These are phyloP conservation scores for Saprolegnia diclina DNA, from an alignment of 352 stramenopile species.

Conservation along the genomic window DNA sequence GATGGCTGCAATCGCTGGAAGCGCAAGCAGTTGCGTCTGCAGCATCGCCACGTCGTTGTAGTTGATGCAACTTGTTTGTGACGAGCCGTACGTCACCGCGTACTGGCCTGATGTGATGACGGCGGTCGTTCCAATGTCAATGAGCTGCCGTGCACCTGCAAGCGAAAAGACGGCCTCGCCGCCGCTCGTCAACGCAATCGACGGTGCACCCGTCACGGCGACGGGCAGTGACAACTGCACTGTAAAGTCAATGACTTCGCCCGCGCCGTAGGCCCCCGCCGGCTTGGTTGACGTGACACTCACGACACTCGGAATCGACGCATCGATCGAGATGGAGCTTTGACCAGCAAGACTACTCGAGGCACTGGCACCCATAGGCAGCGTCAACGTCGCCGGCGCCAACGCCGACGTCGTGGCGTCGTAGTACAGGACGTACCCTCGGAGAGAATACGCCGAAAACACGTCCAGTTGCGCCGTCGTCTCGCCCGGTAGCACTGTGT, in stretches of 20 bases:
- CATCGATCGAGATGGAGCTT: conserved; percentile 40
- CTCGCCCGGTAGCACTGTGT: conserved; percentile 51
- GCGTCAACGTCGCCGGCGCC: conserved; percentile 5
- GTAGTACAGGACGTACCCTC: conserved; percentile 29
- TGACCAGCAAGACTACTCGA: conserved; percentile 34
- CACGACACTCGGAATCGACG: conserved; percentile 34
- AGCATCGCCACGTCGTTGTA: conserved; percentile 48
- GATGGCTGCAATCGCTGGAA: conserved; percentile 39
- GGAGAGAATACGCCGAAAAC: conserved; percentile 38
- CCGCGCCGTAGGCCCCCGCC: conserved; percentile 47
- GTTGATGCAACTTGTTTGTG: conserved; percentile 45
- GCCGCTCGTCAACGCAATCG: conserved; percentile 44
- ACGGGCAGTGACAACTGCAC: conserved; percentile 62
- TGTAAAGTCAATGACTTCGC: conserved; percentile 60
- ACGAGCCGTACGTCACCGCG: conserved; percentile 40
- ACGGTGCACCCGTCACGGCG: conserved; percentile 38
- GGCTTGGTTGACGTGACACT: conserved; percentile 42
- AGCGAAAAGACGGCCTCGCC: conserved; percentile 46
- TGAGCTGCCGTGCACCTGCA: conserved; percentile 47
- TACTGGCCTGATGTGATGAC: conserved; percentile 61
- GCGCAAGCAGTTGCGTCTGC: conserved; percentile 40
- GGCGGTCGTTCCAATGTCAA: conserved; percentile 56
- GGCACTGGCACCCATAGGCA: conserved; percentile 32
- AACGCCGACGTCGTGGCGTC: conserved; percentile 19
- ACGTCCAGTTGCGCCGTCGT: conserved; percentile 45